phyloP scores from a whole-genome alignment of 176 grass and related monocot genomes.

The Cymbopogon citratus region DNA sequence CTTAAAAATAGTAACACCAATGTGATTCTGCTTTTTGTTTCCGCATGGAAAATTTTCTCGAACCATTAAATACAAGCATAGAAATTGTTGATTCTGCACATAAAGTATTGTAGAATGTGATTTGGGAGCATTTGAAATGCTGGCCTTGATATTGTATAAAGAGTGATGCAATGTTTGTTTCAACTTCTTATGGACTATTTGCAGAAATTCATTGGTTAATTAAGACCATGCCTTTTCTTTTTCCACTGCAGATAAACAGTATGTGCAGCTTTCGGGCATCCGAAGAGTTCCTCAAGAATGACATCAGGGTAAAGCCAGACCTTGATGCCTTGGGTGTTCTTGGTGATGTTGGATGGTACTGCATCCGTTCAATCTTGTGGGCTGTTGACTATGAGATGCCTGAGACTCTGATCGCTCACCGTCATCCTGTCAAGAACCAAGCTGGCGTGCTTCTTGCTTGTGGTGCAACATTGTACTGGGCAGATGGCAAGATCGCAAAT shows the following conservation, averaged over 20 bases:
- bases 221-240: background rate
- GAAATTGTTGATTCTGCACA: background rate
- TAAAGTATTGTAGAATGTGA: background rate
- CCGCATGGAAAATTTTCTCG: background rate
- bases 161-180: background rate
- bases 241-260: constrained; percentile 50
- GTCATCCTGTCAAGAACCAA: constrained; percentile 41
- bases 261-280: constrained; percentile 37
- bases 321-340: constrained; percentile 71
- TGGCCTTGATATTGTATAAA: background rate
- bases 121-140: background rate
- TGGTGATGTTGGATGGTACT: constrained; percentile 72
- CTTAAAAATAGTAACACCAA: background rate
- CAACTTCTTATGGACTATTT: background rate
- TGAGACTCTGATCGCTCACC: constrained; percentile 36
- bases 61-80: background rate
- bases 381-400: constrained; percentile 56
- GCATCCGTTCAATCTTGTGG: constrained; percentile 66
- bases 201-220: background rate
- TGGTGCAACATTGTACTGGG: constrained; percentile 50
- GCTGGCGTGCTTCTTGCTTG: constrained; percentile 57
- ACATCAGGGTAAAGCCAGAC: constrained; percentile 80
- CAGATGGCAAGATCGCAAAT: constrained; percentile 41
- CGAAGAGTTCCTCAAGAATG: constrained; percentile 67
- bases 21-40: background rate